A percentile compares a stretch with the other conserved stretches of the same genome.
These are phyloP conservation scores for Jamesozyma lodderae DNA, from an alignment of 805 yeast genomes.

Conservation along the genomic window DNA sequence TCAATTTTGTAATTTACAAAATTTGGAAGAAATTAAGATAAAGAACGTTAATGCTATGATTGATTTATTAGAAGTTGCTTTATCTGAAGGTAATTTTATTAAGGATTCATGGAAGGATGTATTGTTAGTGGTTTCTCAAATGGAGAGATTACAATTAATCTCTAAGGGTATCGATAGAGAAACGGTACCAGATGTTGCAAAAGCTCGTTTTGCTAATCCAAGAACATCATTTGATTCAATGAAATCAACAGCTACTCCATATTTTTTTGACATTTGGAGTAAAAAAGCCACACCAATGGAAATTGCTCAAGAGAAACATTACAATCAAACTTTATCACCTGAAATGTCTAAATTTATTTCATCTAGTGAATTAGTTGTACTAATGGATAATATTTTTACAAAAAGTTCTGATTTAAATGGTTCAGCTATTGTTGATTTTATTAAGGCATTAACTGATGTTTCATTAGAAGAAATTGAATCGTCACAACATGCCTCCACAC, in stretches of 20 bases:
- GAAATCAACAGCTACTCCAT: slow-evolving; percentile 30
- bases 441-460: slow-evolving; percentile 76
- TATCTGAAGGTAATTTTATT: slow-evolving; percentile 67
- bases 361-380: slow-evolving; percentile 62
- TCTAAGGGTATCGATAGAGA: slow-evolving; percentile 82
- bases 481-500: slow-evolving; percentile 70
- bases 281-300: slow-evolving; percentile 51
- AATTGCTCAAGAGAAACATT: slow-evolving; percentile 59
- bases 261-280: slow-evolving; percentile 50
- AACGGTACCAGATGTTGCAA: slow-evolving; percentile 74
- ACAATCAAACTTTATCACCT: slow-evolving; percentile 56
- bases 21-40: slow-evolving; percentile 62
- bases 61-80: slow-evolving; percentile 65
- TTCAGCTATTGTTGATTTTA: slow-evolving; percentile 78
- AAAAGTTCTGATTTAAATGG: slow-evolving; percentile 74
- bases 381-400: slow-evolving; percentile 80
- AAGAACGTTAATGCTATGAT: slow-evolving; percentile 79
- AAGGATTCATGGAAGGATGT: slow-evolving; percentile 78
- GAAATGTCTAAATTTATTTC: slow-evolving; percentile 49
- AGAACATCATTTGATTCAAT: slow-evolving; percentile 45
- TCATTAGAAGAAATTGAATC: slow-evolving; percentile 87
- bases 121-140: slow-evolving; percentile 73
- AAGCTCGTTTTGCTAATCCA: slow-evolving; percentile 55
- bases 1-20: slow-evolving; percentile 75
- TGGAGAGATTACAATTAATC: slow-evolving; percentile 81